Base-by-base conservation (phyloP, 768 basidiomycete species). In the Paxillus involutus region DNA sequence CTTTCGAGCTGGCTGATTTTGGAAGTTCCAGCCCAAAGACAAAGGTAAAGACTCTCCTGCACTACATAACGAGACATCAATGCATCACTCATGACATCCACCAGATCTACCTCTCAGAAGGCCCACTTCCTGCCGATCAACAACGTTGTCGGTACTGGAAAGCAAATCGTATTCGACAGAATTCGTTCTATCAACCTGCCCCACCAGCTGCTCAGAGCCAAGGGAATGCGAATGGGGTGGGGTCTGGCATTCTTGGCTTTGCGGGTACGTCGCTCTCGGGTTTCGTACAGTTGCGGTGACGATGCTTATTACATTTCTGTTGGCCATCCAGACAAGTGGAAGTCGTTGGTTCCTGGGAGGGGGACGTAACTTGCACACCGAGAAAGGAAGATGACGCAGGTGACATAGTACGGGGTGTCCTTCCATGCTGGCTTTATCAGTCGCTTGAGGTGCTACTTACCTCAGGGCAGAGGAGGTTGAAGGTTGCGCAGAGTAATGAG, bases 131-230 rank as follows among this genome's bases (percentile, higher is more conserved):
- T 16, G 42, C 58, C 0, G 64, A 58, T 44, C 55, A 63, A 10
- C 67, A 69, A 56, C 67, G 67, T 32, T 65, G 63, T 44, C 61
- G 67, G 37, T 68, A 54, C 67, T 68, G 67, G 67, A 68, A 52
- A 33, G 67, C 67, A 10, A 69, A 52, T 35, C 67, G 67, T 19
- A 59, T 63, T 51, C 63, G 67, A 36, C 67, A 68, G 45, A 30
- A 12, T 40, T 68, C 67, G 11, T 68, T 69, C 55, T 68, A 68
- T 47, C 67, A 67, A 45, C 52, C 64, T 42, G 60, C 67, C 0
- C 1, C 65, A 14, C 8, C 63, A 21, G 5, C 52, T 3, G 2
- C 57, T 30, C 51, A 40, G 35, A 56, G 11, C 24, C 58, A 63
- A 48, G 53, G 52, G 21, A 55, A 19, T 26, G 56, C 56, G n/a